phyloP scores from a whole-genome alignment of 345 rosid species.

The Murraya paniculata region DNA sequence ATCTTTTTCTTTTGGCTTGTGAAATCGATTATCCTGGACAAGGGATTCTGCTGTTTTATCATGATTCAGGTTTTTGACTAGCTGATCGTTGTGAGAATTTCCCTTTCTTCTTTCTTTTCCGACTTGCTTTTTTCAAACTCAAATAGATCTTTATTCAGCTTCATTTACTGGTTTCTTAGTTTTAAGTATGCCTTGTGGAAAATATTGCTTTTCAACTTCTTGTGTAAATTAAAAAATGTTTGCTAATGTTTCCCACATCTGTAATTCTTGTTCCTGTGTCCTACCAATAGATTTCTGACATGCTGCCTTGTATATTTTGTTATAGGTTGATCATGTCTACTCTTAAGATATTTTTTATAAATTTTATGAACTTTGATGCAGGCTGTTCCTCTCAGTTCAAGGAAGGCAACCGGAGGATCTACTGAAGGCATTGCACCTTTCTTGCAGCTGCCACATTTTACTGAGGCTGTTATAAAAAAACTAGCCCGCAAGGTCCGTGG shows the following conservation, averaged over 20 bases:
- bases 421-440: slow-evolving; percentile 90
- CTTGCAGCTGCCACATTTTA: slow-evolving; percentile 92
- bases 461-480: slow-evolving; percentile 74
- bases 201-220: background rate
- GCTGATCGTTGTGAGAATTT: background rate
- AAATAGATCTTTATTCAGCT: background rate
- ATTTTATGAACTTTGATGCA: slow-evolving; percentile 29
- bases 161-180: background rate
- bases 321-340: slow-evolving; percentile 3
- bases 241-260: background rate
- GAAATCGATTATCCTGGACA: background rate
- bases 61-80: background rate
- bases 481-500: slow-evolving; percentile 79
- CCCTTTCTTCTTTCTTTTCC: background rate
- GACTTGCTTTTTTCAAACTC: background rate
- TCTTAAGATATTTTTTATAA: background rate
- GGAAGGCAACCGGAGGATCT: slow-evolving; percentile 85
- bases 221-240: background rate
- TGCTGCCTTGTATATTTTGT: background rate
- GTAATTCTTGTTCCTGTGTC: background rate
- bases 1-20: background rate
- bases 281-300: background rate
- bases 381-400: slow-evolving; percentile 98
- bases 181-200: background rate
- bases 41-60: background rate